phyloP scores from a whole-genome alignment of 2,329 filamentous ascomycete genomes.

The Cladosporium halotolerans region DNA sequence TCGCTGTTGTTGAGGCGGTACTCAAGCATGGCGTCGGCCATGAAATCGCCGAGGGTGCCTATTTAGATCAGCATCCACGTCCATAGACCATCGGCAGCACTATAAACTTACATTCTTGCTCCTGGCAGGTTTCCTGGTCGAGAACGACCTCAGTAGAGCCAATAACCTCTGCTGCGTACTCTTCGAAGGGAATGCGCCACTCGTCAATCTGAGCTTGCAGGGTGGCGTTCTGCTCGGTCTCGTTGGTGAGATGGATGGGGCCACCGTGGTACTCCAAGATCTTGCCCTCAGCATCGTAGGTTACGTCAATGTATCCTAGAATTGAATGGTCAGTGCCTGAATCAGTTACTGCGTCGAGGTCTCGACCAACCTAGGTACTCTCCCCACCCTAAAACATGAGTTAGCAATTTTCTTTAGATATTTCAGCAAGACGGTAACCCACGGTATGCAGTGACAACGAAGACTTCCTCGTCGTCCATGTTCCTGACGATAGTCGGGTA shows the following conservation, averaged over 20 bases:
- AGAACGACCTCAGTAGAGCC: conserved; percentile 51
- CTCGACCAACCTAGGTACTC: conserved; percentile 46
- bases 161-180: conserved; percentile 52
- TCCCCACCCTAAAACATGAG: conserved; percentile 46
- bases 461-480: conserved; percentile 58
- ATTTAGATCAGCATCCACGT: not conserved
- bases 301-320: conserved; percentile 58
- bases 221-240: conserved; percentile 49
- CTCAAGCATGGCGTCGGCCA: conserved; percentile 52
- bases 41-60: conserved; percentile 33
- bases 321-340: not conserved
- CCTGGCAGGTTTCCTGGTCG: conserved; percentile 54
- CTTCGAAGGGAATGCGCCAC: conserved; percentile 58
- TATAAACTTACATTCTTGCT: conserved; percentile 45
- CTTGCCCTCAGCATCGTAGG: conserved; percentile 55
- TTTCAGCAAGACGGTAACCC: not conserved
- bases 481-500: conserved; percentile 61
- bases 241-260: conserved; percentile 59
- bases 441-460: conserved; percentile 60
- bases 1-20: conserved; percentile 50
- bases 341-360: not conserved
- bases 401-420: not conserved
- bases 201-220: conserved; percentile 53
- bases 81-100: not conserved
- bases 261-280: conserved; percentile 58